phyloP scores from a whole-genome alignment of 805 yeast species.

The Wickerhamomyces canadensis region DNA sequence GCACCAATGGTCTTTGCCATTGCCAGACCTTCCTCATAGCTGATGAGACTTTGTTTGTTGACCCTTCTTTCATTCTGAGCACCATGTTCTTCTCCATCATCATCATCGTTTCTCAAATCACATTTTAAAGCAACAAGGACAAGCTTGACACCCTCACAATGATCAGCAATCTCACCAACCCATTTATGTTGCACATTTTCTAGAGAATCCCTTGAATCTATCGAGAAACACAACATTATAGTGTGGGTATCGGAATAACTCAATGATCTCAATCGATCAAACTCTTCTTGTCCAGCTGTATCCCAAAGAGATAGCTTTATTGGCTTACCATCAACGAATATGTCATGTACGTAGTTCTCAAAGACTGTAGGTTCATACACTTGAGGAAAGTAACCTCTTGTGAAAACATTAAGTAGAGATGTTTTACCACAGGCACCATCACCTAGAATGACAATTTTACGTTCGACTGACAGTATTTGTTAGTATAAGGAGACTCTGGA shows the following conservation, averaged over 20 bases:
- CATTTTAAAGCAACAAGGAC: conserved; percentile 88
- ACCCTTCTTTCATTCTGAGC: conserved; percentile 65
- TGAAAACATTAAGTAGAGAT: conserved; percentile 78
- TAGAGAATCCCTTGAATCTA: conserved; percentile 86
- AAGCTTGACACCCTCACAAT: conserved; percentile 92
- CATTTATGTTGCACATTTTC: conserved; percentile 94
- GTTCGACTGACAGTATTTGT: no score
- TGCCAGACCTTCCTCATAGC: conserved; percentile 80
- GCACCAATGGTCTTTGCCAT: conserved; percentile 91
- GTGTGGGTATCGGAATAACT: conserved; percentile 92
- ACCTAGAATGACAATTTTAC: conserved; percentile 90
- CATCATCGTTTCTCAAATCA: conserved; percentile 80
- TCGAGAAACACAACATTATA: conserved; percentile 83
- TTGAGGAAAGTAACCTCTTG: conserved; percentile 88
- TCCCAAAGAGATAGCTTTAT: conserved; percentile 96
- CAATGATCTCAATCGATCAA: conserved; percentile 86
- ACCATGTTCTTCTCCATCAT: conserved; percentile 39
- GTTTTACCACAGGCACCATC: conserved; percentile 98
- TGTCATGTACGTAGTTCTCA: conserved; percentile 96
- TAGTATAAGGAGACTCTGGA: no score
- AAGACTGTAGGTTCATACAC: conserved; percentile 95
- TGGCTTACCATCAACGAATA: conserved; percentile 83
- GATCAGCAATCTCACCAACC: conserved; percentile 89
- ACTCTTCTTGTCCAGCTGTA: conserved; percentile 98
- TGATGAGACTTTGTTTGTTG: conserved; percentile 73